Evolutionary conservation across 352 stramenopile species (phyloP), one percentile per base, ranked within the genome.

Genomic region (Phytophthora sp.): DNA sequence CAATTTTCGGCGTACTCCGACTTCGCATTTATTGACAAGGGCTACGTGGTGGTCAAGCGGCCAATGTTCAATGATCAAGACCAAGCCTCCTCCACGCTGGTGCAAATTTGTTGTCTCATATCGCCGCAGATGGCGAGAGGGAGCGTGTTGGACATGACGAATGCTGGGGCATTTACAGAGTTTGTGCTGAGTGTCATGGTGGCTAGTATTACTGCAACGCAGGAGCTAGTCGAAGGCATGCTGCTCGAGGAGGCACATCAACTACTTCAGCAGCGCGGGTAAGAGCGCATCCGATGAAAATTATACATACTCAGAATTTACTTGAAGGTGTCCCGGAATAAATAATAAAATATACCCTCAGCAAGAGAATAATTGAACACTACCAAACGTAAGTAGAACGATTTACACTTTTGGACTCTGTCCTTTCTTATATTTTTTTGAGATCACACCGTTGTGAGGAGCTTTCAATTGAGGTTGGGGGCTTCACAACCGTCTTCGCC

Each of bases 31-130:
- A 58, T 74, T 1, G 78, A 91, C 55, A 78, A 84, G 31, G 82
- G 82, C 8, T 91, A 88, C 71, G 77, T 89, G 41, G 63, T 91
- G 27, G 50, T 89, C 31, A 75, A 80, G 53, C 71, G 58, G 35
- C 68, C 77, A n/a, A 69, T 69, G 29, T 47, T 59, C 18, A 30
- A 39, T 8, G 63, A 72, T 18, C 59, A 61, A 57, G 52, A 50
- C 30, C 44, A 18, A 33, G 7, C 26, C 4, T 55, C 69, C 13
- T 76, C 61, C 29, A 76, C 77, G 16, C 54, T 87, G 27, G 46
- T 91, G 35, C 74, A 88, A 50, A 84, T 75, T 64, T 84, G 76
- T 62, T 76, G 73, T 29, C 65, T 89, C 30, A 84, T 84, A 54
- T 84, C 77, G n/a, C 77, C 76, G 4, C 66, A 87, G 51, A 77